These are phyloP conservation scores for Dictyostelium firmibasis DNA, from an alignment of 78 protist species.

Conservation along the genomic window DNA sequence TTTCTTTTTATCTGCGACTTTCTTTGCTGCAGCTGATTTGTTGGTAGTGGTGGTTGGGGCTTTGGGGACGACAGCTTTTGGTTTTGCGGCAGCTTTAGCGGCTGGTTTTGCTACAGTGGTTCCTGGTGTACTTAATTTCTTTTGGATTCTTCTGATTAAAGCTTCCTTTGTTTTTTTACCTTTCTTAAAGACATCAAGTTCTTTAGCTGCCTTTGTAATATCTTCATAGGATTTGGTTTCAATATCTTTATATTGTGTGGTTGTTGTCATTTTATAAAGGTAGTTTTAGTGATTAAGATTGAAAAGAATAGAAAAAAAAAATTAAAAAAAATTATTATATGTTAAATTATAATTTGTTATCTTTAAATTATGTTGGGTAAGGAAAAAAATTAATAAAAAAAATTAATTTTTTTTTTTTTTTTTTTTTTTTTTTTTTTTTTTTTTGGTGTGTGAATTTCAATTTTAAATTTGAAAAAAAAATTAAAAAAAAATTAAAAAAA, in stretches of 20 bases:
- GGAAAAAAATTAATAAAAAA: too few species aligned
- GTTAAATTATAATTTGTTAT: too few species aligned
- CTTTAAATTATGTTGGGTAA: too few species aligned
- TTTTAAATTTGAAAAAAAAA: too few species aligned
- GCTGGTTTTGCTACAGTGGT: not conserved
- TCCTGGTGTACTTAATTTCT: not conserved
- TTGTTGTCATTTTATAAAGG: not conserved
- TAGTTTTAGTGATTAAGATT: too few species aligned
- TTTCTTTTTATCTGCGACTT: not conserved
- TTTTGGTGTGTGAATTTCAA: too few species aligned
- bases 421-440: too few species aligned
- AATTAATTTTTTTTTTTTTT: too few species aligned
- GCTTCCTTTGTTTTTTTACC: conserved; percentile 1
- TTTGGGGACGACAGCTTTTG: not conserved
- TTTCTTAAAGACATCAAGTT: not conserved
- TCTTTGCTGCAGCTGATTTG: not conserved
- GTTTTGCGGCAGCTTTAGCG: not conserved
- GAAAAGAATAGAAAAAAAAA: too few species aligned
- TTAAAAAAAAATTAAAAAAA: too few species aligned
- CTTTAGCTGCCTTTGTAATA: not conserved
- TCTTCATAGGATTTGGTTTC: not conserved
- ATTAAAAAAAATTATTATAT: too few species aligned
- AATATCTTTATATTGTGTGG: not conserved
- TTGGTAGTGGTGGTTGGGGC: not conserved
- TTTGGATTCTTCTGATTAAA: not conserved